Base-by-base conservation (phyloP, 2,329 filamentous ascomycete species). In the Curvularia hawaiiensis region DNA sequence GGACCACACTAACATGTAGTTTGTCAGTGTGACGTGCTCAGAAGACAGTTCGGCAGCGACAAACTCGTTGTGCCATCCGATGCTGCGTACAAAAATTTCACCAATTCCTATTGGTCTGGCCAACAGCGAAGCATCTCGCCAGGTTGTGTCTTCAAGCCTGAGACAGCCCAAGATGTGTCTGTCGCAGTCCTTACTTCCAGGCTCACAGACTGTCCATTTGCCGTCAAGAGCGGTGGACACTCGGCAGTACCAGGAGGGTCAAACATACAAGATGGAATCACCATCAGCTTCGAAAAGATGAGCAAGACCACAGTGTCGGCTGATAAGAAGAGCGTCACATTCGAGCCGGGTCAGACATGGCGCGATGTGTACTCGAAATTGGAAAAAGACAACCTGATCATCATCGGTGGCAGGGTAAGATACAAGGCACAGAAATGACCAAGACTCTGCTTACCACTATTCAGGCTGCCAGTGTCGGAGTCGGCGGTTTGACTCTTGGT, bases 201-300 rank as follows among this genome's bases (percentile, higher is more conserved):
- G 4, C 45, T 63, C 7, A 63, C 63, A 5, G 59, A 66, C 50
- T 75, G 70, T 50, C 69, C 69, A 73, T 79, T 80, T 57, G 78
- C 78, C 1, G 72, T 78, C 3, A 79, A 77, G 54, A 75, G 77
- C 45, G 79, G 80, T 31, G 80, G 80, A 3, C 79, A 82, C 56
- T 74, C 74, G 20, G 65, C 72, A 3, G 74, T 75, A 54, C 66
- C 73, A 0, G 79, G 79, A 22, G 73, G 75, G 10, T 78, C 77
- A 7, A 79, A 77, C 52, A 77, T 79, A 16, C 64, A 74, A 0
- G 67, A 68, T 28, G 80, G 80, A 3, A 76, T 82, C 9, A 79
- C 78, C 1, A 72, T 82, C 48, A 77, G 77, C 53, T 68, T 82
- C 30, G 70, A 71, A 24, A 61, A 62, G 16, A 56, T 79, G 49